phyloP scores from a whole-genome alignment of 179 eudicot genomes.

The Sideroxylon spinosum region DNA sequence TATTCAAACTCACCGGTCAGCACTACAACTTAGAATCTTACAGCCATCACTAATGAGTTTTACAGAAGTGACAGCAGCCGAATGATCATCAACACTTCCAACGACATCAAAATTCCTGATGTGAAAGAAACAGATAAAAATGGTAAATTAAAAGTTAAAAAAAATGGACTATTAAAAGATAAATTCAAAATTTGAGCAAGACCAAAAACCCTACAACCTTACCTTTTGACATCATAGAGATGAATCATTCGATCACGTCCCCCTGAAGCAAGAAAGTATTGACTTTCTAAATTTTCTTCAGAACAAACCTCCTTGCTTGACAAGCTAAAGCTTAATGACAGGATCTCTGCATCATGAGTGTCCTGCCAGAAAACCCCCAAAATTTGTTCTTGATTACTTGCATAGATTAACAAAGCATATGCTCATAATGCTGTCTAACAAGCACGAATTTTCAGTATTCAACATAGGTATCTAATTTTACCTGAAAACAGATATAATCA shows the following conservation, averaged over 20 bases:
- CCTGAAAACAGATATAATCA: conserved; percentile 43
- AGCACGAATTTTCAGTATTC: neutral
- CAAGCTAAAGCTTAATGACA: conserved; percentile 40
- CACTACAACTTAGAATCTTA: conserved; percentile 39
- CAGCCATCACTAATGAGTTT: conserved; percentile 32
- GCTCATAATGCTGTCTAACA: neutral
- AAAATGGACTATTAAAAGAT: neutral
- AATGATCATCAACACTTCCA: conserved; percentile 42
- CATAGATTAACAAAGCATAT: neutral
- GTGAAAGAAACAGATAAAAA: neutral
- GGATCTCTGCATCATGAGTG: conserved; percentile 44
- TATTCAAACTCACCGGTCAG: conserved; percentile 35
- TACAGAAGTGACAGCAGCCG: conserved; percentile 38
- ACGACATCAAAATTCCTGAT: conserved; percentile 42
- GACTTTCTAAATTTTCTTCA: conserved; percentile 21
- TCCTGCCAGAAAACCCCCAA: conserved; percentile 27
- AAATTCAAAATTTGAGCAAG: conserved; percentile 8
- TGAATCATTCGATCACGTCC: conserved; percentile 38
- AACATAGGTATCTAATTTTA: conserved; percentile 13
- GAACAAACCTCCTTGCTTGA: conserved; percentile 21
- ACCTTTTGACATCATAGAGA: conserved; percentile 49
- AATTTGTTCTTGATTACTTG: neutral
- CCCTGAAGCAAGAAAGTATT: conserved; percentile 41
- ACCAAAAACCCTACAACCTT: neutral
- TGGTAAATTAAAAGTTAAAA: neutral